phyloP scores from a whole-genome alignment of 768 basidiomycete genomes.

The Mycena pura region DNA sequence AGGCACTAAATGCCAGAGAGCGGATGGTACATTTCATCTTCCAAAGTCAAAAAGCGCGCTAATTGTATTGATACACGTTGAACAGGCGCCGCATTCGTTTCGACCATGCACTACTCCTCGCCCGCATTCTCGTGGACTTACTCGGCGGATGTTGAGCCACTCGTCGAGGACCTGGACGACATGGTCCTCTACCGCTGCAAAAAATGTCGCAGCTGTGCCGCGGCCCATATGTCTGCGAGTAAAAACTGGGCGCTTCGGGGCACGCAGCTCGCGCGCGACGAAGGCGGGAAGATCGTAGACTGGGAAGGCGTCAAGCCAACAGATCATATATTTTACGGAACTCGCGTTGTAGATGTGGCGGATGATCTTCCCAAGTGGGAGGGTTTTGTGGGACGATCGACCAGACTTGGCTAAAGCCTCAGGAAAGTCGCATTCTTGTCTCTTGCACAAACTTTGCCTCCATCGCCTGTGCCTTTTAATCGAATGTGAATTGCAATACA shows the following conservation, averaged over 20 bases:
- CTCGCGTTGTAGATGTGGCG: conserved; percentile 18
- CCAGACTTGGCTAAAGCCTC: too few relatives aligned
- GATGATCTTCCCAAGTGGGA: conserved; percentile 25
- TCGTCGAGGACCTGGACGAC: conserved; percentile 1
- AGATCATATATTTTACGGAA: conserved; percentile 25
- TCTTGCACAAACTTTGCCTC: too few relatives aligned
- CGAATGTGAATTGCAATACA: too few relatives aligned
- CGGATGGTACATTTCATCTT: conserved; percentile 8
- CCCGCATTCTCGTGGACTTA: conserved; percentile 25
- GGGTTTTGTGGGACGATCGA: background rate
- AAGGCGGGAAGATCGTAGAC: conserved; percentile 19
- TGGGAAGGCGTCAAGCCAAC: conserved; percentile 27
- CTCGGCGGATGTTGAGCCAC: background rate
- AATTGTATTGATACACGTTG: background rate
- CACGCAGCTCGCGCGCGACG: conserved; percentile 26
- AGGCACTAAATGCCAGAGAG: conserved; percentile 21
- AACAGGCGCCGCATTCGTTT: conserved; percentile 26
- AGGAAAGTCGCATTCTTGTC: too few relatives aligned
- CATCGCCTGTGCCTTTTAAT: too few relatives aligned
- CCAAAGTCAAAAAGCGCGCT: background rate
- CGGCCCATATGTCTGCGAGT: conserved; percentile 1
- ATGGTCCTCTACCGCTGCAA: conserved; percentile 20
- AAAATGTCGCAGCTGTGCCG: conserved; percentile 20
- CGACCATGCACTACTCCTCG: conserved; percentile 13
- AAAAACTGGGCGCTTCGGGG: conserved; percentile 21